Conservation (phyloP, 176 grass and related monocot genomes). For the Triticum urartu region DNA sequence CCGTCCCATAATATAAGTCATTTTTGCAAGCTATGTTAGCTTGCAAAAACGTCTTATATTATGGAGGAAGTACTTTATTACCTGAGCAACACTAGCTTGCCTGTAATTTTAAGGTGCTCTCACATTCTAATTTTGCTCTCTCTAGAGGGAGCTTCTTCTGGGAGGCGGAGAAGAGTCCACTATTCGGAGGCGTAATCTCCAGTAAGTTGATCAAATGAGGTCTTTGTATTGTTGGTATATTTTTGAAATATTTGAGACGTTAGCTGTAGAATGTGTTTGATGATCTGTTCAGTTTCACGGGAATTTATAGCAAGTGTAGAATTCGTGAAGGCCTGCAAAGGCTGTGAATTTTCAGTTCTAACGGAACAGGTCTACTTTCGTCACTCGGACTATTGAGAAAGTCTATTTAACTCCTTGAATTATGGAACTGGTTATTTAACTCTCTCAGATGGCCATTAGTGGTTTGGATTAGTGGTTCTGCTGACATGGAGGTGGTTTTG, state of each 20-base stretch:
- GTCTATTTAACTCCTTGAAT: not conserved
- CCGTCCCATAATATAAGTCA: no score
- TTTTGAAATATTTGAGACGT: not conserved
- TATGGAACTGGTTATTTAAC: not conserved
- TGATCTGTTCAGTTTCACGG: constrained; percentile 1
- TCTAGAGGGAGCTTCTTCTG: constrained; percentile 78
- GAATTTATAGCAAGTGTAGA: not conserved
- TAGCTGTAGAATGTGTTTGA: not conserved
- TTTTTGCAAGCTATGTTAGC: no score
- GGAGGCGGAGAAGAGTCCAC: constrained; percentile 79
- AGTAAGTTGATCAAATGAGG: constrained; percentile 53
- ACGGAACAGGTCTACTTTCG: no score
- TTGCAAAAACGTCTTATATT: no score
- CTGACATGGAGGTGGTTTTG: not conserved
- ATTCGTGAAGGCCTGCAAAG: not conserved
- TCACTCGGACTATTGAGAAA: not conserved
- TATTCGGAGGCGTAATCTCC: constrained; percentile 55
- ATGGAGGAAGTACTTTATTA: not conserved
- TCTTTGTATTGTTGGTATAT: constrained; percentile 7
- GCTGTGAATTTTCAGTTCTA: not conserved
- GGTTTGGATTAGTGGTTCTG: not conserved
- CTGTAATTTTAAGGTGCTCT: constrained; percentile 19
- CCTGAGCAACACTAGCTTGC: not conserved
- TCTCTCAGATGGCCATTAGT: not conserved
- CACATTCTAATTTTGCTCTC: constrained; percentile 28